These are phyloP conservation scores for Curvularia lunata DNA, from an alignment of 2,329 filamentous ascomycete species.

Conservation along the genomic window DNA sequence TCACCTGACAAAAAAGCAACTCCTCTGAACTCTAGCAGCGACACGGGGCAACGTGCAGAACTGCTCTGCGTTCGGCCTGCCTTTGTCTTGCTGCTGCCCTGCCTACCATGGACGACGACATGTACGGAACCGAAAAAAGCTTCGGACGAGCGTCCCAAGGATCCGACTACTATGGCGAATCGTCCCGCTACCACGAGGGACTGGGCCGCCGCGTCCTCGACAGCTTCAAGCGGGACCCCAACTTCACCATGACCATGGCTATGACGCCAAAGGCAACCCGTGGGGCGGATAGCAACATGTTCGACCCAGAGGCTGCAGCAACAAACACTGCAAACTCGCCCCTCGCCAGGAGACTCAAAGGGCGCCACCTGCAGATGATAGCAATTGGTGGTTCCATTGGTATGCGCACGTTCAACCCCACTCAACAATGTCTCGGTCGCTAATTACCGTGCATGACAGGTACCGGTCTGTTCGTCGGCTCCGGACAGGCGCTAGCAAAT, in stretches of 20 bases:
- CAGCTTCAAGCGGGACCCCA: slow-evolving; percentile 50
- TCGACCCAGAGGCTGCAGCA: slow-evolving; percentile 68
- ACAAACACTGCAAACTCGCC: slow-evolving; percentile 73
- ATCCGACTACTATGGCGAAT: slow-evolving; percentile 50
- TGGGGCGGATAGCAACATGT: slow-evolving; percentile 61
- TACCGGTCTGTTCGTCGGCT: slow-evolving; percentile 81
- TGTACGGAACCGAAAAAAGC: slow-evolving; percentile 49
- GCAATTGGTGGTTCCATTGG: slow-evolving; percentile 88
- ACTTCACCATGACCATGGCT: slow-evolving; percentile 55
- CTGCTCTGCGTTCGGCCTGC: slow-evolving; percentile 19
- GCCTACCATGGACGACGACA: slow-evolving; percentile 40
- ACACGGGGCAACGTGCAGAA: slow-evolving; percentile 29
- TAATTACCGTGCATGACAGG: slow-evolving; percentile 31
- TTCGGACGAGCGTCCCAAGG: slow-evolving; percentile 45
- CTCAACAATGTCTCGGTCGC: slow-evolving; percentile 12
- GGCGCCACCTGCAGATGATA: slow-evolving; percentile 89
- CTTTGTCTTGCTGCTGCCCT: background rate
- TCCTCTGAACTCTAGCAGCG: slow-evolving; percentile 11
- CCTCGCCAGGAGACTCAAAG: slow-evolving; percentile 66
- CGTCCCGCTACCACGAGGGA: slow-evolving; percentile 40
- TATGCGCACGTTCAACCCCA: slow-evolving; percentile 21
- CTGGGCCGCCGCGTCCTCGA: slow-evolving; percentile 53
- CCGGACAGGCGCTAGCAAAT: slow-evolving; percentile 53
- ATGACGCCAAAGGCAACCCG: slow-evolving; percentile 56
- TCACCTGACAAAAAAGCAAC: slow-evolving; percentile 10